Evolutionary conservation across 345 rosid species (phyloP).

Genomic region (Raphanus raphanistrum): DNA sequence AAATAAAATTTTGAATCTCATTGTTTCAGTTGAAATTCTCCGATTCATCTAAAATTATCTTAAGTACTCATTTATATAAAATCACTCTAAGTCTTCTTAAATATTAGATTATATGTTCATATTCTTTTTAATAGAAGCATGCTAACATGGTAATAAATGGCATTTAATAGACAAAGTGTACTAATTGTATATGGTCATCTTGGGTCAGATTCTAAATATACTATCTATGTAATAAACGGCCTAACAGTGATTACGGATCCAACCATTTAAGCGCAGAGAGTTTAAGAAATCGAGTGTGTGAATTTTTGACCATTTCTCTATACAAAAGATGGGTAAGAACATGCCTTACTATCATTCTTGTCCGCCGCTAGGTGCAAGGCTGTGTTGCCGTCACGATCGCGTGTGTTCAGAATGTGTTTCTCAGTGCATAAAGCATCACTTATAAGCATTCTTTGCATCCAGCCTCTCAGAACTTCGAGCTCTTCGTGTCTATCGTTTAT

Average conservation of each 20-base stretch:
- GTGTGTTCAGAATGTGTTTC: background rate
- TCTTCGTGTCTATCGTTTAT: background rate
- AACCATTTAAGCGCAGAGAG: background rate
- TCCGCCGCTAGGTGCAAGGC: slow-evolving; percentile 29
- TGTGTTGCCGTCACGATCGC: slow-evolving; percentile 28
- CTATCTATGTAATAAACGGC: too few relatives aligned
- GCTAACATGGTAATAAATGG: background rate
- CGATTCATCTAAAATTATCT: background rate
- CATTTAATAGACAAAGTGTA: background rate
- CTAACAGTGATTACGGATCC: too few relatives aligned
- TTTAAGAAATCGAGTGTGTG: background rate
- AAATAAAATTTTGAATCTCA: background rate
- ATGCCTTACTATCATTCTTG: slow-evolving; percentile 8
- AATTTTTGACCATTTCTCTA: background rate
- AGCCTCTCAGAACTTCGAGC: slow-evolving; percentile 19
- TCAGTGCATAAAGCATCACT: background rate
- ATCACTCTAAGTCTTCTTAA: background rate
- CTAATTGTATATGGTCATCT: background rate
- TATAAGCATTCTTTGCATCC: background rate
- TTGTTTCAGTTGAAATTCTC: background rate
- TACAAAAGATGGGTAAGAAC: background rate
- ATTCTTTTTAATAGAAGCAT: background rate
- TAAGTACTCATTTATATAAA: background rate
- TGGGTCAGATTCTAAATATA: background rate
- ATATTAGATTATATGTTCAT: background rate